Evolutionary conservation across 805 yeast species (phyloP).

Genomic region (Metahyphopichia silvanorum): DNA sequence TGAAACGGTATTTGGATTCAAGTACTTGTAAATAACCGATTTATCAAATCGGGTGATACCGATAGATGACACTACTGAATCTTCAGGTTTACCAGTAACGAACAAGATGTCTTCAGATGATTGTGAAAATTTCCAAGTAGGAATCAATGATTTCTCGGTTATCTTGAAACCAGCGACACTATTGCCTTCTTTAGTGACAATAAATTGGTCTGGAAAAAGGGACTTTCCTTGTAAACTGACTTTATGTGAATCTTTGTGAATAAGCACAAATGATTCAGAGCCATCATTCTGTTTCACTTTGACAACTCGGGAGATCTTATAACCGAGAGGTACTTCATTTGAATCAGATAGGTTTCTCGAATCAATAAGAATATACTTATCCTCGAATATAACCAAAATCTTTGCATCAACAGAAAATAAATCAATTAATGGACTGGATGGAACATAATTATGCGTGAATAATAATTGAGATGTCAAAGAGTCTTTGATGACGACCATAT

Average conservation of each 20-base stretch:
- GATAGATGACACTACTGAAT: constrained; percentile 41
- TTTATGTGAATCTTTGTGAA: neutral
- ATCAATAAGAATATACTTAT: constrained; percentile 8
- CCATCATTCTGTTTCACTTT: constrained; percentile 1
- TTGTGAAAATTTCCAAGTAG: constrained; percentile 29
- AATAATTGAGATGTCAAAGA: constrained; percentile 33
- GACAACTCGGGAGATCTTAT: constrained; percentile 1
- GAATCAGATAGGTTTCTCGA: constrained; percentile 9
- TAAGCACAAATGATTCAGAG: constrained; percentile 1
- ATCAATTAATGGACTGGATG: constrained; percentile 10
- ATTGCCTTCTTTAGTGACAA: constrained; percentile 9
- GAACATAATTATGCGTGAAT: constrained; percentile 29
- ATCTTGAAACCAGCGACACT: constrained; percentile 20
- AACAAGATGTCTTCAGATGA: constrained; percentile 13
- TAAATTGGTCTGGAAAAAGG: too few relatives aligned
- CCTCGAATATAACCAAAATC: constrained; percentile 9
- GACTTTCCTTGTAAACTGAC: too few relatives aligned
- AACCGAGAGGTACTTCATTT: neutral
- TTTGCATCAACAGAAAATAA: constrained; percentile 7
- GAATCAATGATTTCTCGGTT: constrained; percentile 7
- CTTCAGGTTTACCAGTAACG: constrained; percentile 17
- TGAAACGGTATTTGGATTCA: constrained; percentile 65
- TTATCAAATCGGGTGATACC: constrained; percentile 71
- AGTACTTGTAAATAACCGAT: constrained; percentile 76
- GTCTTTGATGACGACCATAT: constrained; percentile 41